Conservation (phyloP, 2,329 filamentous ascomycete species). For the Conoideocrella luteorostrata region DNA sequence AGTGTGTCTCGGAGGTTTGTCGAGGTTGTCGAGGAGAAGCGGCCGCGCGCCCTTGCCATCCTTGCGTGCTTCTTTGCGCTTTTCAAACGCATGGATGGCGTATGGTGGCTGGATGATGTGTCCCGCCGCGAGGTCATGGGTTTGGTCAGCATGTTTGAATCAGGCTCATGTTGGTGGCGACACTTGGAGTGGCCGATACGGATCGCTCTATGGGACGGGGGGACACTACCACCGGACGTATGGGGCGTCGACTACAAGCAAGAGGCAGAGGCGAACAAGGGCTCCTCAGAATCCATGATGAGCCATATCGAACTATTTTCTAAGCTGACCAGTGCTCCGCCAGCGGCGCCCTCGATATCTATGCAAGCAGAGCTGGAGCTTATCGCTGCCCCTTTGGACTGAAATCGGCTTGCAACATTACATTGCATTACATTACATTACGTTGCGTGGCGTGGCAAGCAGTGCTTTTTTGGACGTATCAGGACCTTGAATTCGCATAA, state of each 20-base stretch:
- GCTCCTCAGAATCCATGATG: slow-evolving; percentile 29
- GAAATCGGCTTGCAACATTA: too few species aligned
- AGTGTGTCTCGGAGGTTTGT: slow-evolving; percentile 57
- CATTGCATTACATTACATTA: too few species aligned
- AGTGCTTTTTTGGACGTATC: too few species aligned
- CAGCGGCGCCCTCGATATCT: slow-evolving; percentile 20
- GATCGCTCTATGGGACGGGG: slow-evolving; percentile 51
- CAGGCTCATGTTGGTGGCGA: slow-evolving; percentile 54
- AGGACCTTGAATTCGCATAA: too few species aligned
- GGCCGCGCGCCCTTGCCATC: slow-evolving; percentile 56
- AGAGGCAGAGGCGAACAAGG: slow-evolving; percentile 30
- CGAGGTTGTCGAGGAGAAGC: slow-evolving; percentile 51
- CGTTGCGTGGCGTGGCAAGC: too few species aligned
- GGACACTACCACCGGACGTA: slow-evolving; percentile 46
- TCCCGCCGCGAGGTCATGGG: slow-evolving; percentile 60
- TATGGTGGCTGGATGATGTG: slow-evolving; percentile 68
- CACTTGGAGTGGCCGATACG: slow-evolving; percentile 56
- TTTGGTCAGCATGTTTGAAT: slow-evolving; percentile 52
- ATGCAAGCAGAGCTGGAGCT: slow-evolving; percentile 26
- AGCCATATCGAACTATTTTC: slow-evolving; percentile 35
- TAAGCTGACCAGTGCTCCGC: slow-evolving; percentile 26
- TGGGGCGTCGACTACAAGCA: slow-evolving; percentile 49
- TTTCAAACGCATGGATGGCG: slow-evolving; percentile 52
- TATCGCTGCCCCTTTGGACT: slow-evolving; percentile 27
- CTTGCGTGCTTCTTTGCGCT: slow-evolving; percentile 62